Percentiles rank a stretch among this genome's conserved stretches.
phyloP scores from a whole-genome alignment of 371 early-diverging fungal genomes.

The Basidiobolus meristosporus region DNA sequence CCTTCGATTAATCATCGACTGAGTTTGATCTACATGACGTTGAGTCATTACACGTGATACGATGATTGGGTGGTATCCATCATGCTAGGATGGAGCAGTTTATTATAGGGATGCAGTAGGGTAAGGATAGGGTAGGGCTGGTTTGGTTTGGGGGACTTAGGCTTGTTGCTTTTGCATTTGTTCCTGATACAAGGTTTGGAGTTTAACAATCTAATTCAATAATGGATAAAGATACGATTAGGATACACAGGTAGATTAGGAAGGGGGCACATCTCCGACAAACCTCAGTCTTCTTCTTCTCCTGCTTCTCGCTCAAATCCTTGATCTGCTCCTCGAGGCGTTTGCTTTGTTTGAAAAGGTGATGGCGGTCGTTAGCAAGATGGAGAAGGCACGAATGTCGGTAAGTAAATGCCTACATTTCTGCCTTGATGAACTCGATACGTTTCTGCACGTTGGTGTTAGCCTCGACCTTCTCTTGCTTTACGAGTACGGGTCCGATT shows the following conservation, averaged over 20 bases:
- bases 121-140: too few species aligned
- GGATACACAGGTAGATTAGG: neutral
- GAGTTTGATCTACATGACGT: too few species aligned
- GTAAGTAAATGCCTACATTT: slow-evolving; percentile 44
- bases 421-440: slow-evolving; percentile 68
- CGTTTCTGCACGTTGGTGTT: slow-evolving; percentile 78
- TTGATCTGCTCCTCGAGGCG: slow-evolving; percentile 65
- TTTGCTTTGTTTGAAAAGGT: slow-evolving; percentile 21
- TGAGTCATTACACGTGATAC: too few species aligned
- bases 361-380: neutral
- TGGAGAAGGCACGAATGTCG: neutral
- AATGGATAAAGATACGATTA: neutral
- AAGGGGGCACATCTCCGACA: neutral
- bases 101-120: too few species aligned
- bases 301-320: slow-evolving; percentile 56
- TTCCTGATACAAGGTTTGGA: neutral
- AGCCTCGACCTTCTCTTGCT: slow-evolving; percentile 80
- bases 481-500: slow-evolving; percentile 87
- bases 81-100: too few species aligned
- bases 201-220: neutral
- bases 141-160: too few species aligned
- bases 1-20: too few species aligned
- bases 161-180: neutral
- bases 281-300: slow-evolving; percentile 56
- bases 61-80: too few species aligned